Evolutionary conservation across 1,139 yeast species (phyloP).

Genomic region (Yamadazyma diddensiae): DNA sequence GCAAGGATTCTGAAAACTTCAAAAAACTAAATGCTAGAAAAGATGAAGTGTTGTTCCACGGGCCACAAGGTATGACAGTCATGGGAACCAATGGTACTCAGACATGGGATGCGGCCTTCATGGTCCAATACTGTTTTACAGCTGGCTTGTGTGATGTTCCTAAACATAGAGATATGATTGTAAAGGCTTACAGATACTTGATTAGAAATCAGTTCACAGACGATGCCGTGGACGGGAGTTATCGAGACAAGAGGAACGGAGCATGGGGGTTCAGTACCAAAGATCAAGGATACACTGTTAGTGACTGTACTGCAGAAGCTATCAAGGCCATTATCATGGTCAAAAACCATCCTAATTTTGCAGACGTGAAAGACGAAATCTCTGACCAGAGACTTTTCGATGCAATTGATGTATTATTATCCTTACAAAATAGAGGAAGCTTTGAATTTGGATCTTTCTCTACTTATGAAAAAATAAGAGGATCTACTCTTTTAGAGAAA

Average conservation of each 20-base stretch:
- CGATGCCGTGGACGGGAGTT: slow-evolving; percentile 75
- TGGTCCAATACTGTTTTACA: slow-evolving; percentile 75
- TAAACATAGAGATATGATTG: slow-evolving; percentile 61
- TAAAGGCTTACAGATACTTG: slow-evolving; percentile 65
- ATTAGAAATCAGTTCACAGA: slow-evolving; percentile 82
- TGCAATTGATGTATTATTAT: slow-evolving; percentile 60
- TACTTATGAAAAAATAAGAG: slow-evolving; percentile 83
- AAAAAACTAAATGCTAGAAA: slow-evolving; percentile 55
- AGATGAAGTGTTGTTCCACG: slow-evolving; percentile 77
- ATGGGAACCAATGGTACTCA: slow-evolving; percentile 99
- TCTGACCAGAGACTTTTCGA: slow-evolving; percentile 52
- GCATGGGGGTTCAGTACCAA: slow-evolving; percentile 97
- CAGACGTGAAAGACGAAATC: slow-evolving; percentile 42
- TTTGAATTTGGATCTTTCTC: slow-evolving; percentile 92
- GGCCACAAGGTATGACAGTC: slow-evolving; percentile 87
- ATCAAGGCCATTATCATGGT: slow-evolving; percentile 93
- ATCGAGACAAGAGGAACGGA: slow-evolving; percentile 82
- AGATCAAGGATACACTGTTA: slow-evolving; percentile 93
- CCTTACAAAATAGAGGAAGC: slow-evolving; percentile 71
- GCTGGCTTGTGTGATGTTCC: slow-evolving; percentile 77
- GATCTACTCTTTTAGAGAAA: slow-evolving; percentile 70
- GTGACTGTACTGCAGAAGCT: slow-evolving; percentile 97
- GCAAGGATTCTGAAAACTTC: slow-evolving; percentile 63
- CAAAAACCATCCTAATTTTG: slow-evolving; percentile 54
- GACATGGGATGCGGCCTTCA: slow-evolving; percentile 95